These are phyloP conservation scores for Williopsis jadinii DNA, from an alignment of 1,139 yeast species.

Conservation along the genomic window DNA sequence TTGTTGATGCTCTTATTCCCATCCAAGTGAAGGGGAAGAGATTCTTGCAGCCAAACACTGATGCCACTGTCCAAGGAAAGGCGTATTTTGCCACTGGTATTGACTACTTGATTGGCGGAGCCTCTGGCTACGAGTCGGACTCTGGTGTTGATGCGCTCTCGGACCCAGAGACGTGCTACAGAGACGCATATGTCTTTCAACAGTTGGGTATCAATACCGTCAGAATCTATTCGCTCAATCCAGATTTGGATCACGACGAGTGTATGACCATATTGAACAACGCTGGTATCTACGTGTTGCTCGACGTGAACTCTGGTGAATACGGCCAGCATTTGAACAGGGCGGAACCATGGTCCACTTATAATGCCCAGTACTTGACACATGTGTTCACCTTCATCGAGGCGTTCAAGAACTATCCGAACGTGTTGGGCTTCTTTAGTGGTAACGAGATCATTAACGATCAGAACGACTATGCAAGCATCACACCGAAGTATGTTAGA, in stretches of 20 bases:
- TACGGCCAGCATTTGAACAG: slow-evolving; percentile 63
- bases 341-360: slow-evolving; percentile 60
- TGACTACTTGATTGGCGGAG: slow-evolving; percentile 72
- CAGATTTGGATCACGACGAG: slow-evolving; percentile 73
- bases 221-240: slow-evolving; percentile 65
- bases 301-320: slow-evolving; percentile 82
- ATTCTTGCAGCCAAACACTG: slow-evolving; percentile 39
- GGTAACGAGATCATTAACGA: slow-evolving; percentile 93
- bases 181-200: slow-evolving; percentile 77
- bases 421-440: slow-evolving; percentile 83
- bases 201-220: slow-evolving; percentile 72
- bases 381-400: slow-evolving; percentile 81
- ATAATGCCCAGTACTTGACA: slow-evolving; percentile 58
- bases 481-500: slow-evolving; percentile 64
- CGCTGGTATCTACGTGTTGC: slow-evolving; percentile 82
- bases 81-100: slow-evolving; percentile 51
- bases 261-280: slow-evolving; percentile 83
- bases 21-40: slow-evolving; percentile 38
- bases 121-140: slow-evolving; percentile 44
- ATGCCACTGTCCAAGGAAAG: slow-evolving; percentile 35
- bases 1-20: slow-evolving; percentile 36
- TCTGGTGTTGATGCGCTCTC: slow-evolving; percentile 59
- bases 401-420: slow-evolving; percentile 74
- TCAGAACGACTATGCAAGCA: slow-evolving; percentile 52
- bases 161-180: slow-evolving; percentile 60